Evolutionary conservation across 2,329 filamentous ascomycete species (phyloP), one percentile per base, ranked within the genome.

Genomic region (Lojkania enalia): DNA sequence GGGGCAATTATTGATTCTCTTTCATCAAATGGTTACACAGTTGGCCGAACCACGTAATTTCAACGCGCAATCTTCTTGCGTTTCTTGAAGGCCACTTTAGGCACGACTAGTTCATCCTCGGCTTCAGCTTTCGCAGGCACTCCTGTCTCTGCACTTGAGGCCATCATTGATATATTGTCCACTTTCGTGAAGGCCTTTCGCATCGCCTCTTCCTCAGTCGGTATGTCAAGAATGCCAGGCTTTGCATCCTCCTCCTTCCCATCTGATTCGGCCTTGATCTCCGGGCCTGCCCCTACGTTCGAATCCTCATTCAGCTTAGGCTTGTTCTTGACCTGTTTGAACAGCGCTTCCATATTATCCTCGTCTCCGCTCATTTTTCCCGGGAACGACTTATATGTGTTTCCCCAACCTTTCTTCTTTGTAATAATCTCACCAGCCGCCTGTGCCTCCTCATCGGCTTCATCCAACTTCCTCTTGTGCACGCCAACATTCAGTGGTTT

Each of bases 41-140:
- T n/a, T n/a, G n/a, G n/a, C n/a, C n/a, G n/a, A n/a, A n/a, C n/a
- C n/a, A n/a, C n/a, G n/a, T n/a, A n/a, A n/a, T 16, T 33, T 66
- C 59, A 66, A 46, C 75, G 39, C 77, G 80, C 73, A 84, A 54
- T 86, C 12, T 82, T 76, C 62, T 90, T 92, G 42, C 88, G 76
- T 73, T 90, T 91, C 72, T 91, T 92, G 71, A 92, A 94, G 2
- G 90, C 74, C 2, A 90, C 78, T 2, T 79, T 75, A 5, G 64
- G 64, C 35, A 52, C 54, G 27, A 57, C 56, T 4, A 55, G 47
- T 3, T 46, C 48, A 14, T 54, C 54, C 20, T 60, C 56, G n/a
- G 57, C 64, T 16, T 55, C 48, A n/a, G n/a, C n/a, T 36, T 60
- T 61, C 6, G 55, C 32, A 5, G 37, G 19, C 13, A 39, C 35